Evolutionary conservation across 768 basidiomycete genomes (phyloP).

Genomic region (Pisolithus orientalis): DNA sequence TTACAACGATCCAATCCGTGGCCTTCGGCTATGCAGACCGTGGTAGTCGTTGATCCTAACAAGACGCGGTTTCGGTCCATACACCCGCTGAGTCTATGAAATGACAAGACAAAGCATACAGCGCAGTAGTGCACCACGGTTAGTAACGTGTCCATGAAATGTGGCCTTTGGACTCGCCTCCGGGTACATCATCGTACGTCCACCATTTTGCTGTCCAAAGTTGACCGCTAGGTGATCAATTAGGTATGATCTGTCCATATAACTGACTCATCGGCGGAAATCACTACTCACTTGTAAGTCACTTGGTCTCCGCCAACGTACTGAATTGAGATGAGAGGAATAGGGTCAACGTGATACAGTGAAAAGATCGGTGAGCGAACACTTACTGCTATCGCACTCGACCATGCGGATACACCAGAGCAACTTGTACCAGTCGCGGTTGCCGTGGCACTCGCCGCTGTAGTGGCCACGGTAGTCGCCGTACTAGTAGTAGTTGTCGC

Average conservation of each 20-base stretch:
- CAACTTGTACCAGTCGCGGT: conserved; percentile 14
- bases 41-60: too few species aligned
- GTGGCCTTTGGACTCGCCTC: conserved; percentile 16
- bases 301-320: conserved; percentile 39
- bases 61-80: neutral
- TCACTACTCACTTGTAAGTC: conserved; percentile 33
- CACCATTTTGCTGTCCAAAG: conserved; percentile 49
- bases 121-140: neutral
- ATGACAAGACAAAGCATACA: too few species aligned
- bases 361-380: neutral
- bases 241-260: neutral
- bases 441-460: conserved; percentile 4
- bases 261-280: neutral
- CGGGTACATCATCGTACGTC: conserved; percentile 34
- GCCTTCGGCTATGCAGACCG: too few species aligned
- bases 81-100: neutral
- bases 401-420: conserved; percentile 42
- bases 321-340: conserved; percentile 15
- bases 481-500: conserved; percentile 6
- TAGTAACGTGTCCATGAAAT: neutral
- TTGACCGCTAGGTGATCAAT: conserved; percentile 30
- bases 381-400: conserved; percentile 32
- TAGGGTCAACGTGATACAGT: neutral
- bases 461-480: conserved; percentile 16
- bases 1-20: too few species aligned